A percentile compares a stretch with the other conserved stretches of the same genome.
Evolutionary conservation across 192 early-diverging fungal genomes (phyloP).

Genomic region (Funneliformis mosseae): DNA sequence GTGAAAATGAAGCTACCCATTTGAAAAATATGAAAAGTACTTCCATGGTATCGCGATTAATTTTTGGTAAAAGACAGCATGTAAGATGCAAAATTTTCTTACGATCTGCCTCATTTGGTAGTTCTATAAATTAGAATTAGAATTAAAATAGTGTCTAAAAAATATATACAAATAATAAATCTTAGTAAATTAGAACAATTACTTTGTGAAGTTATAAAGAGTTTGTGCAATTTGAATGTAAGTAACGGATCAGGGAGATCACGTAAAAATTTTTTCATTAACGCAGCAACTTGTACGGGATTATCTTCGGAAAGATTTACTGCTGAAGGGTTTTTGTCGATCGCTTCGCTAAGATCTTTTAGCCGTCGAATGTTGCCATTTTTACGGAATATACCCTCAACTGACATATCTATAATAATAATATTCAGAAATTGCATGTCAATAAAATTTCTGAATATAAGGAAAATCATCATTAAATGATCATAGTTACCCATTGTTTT

Average conservation of each 20-base stretch:
- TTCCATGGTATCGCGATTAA: slow-evolving; percentile 90
- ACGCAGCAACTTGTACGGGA: slow-evolving; percentile 89
- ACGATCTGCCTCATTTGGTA: slow-evolving; percentile 53
- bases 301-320: slow-evolving; percentile 74
- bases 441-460: slow-evolving; percentile 7
- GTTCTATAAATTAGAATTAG: slow-evolving; percentile 39
- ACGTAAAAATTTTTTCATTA: slow-evolving; percentile 95
- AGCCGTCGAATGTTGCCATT: slow-evolving; percentile 95
- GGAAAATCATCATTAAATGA: not conserved
- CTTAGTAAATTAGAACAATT: slow-evolving; percentile 20
- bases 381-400: slow-evolving; percentile 96
- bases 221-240: slow-evolving; percentile 82
- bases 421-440: not conserved
- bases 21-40: slow-evolving; percentile 88
- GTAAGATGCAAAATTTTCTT: slow-evolving; percentile 79
- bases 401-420: slow-evolving; percentile 56
- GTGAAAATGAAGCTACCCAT: slow-evolving; percentile 80
- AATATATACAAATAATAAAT: not conserved
- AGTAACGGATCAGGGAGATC: slow-evolving; percentile 95
- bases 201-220: slow-evolving; percentile 83
- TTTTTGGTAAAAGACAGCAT: slow-evolving; percentile 82
- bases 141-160: not conserved
- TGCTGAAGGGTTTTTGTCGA: slow-evolving; percentile 80
- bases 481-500: slow-evolving; percentile 64
- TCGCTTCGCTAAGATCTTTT: slow-evolving; percentile 79